These are phyloP conservation scores for Diaporthe caulivora DNA, from an alignment of 2,329 filamentous ascomycete species.

Conservation along the genomic window DNA sequence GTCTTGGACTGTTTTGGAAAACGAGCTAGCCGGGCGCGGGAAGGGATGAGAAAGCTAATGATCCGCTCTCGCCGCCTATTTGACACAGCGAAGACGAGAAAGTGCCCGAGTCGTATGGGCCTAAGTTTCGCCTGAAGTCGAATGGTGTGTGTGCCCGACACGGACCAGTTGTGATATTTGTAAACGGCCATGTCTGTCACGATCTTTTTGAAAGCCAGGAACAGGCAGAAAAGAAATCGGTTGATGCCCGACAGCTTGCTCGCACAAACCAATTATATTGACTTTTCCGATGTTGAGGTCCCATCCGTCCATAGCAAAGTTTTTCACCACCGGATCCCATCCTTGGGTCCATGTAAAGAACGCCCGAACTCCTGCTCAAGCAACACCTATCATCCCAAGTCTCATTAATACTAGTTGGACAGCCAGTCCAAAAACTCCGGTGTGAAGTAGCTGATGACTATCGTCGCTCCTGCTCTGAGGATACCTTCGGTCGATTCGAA, in stretches of 20 bases:
- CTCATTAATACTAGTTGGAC: conserved; percentile 56
- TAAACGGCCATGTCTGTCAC: conserved; percentile 11
- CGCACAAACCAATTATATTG: conserved; percentile 4
- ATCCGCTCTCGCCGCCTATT: not conserved
- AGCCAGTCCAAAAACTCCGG: conserved; percentile 82
- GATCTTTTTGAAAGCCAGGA: not conserved
- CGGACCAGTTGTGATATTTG: conserved; percentile 8
- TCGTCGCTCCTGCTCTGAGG: conserved; percentile 89
- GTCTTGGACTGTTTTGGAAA: conserved; percentile 25
- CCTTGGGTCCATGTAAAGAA: conserved; percentile 15
- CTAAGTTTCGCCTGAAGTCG: conserved; percentile 26
- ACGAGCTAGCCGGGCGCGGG: conserved; percentile 6
- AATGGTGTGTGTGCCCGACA: conserved; percentile 19
- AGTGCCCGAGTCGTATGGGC: not conserved
- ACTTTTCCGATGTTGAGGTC: conserved; percentile 19
- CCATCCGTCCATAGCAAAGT: conserved; percentile 23
- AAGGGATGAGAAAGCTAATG: not conserved
- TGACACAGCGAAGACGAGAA: conserved; percentile 12
- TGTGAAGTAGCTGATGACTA: conserved; percentile 94
- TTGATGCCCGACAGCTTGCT: not conserved
- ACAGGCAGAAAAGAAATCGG: not conserved
- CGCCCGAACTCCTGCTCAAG: conserved; percentile 33
- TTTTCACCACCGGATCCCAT: conserved; percentile 14
- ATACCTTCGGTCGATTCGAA: conserved; percentile 96
- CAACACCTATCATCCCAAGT: conserved; percentile 23